Base-by-base conservation (phyloP, 2,329 filamentous ascomycete species). In the Botrytis aclada region DNA sequence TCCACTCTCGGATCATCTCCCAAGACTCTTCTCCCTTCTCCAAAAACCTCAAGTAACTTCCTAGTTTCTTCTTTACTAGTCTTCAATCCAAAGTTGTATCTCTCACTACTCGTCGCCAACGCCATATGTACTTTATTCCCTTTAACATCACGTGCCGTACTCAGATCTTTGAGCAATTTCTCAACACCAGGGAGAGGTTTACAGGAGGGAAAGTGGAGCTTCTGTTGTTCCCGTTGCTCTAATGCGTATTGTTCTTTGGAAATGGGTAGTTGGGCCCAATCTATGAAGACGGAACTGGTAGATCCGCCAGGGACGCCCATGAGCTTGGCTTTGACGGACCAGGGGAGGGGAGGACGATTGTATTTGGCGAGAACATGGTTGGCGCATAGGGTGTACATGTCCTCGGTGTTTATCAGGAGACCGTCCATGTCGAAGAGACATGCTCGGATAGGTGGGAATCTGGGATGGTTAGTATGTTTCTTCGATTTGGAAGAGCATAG, bases 361-460 rank as follows among this genome's bases (percentile, higher is more conserved):
- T 96, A 93, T 80, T 92, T 90, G 72, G 87, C 85, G 56, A 99
- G 90, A 60, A 98, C 88, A 41, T 89, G 85, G 83, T 99, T 98
- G 74, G 94, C 92, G 83, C 93, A 92, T 41, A 88, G 81, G 0
- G 94, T 96, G 85, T 98, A 98, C 72, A 98, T 78, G 80, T 98
- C 96, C 85, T 98, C 96, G 45, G 93, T 94, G 83, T 98, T 91
- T 81, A 99, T 92, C n/a, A 99, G 89, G 45, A 99, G 91, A 74
- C 96, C 96, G 83, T 99, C 96, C 95, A 98, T 98, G 85, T 99
- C 96, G 82, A 99, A 98, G 77, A 99, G 90, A 83, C 95, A 98
- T 77, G 95, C 96, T 78, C 94, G 89, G 74, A 98, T 87, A 63
- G 92, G 90, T 29, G 93, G 92, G 82, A 94, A 90, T 81, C 92